Evolutionary conservation across 2,329 filamentous ascomycete genomes (phyloP), one percentile per base, ranked within the genome.

Genomic region (Claviceps citrina): DNA sequence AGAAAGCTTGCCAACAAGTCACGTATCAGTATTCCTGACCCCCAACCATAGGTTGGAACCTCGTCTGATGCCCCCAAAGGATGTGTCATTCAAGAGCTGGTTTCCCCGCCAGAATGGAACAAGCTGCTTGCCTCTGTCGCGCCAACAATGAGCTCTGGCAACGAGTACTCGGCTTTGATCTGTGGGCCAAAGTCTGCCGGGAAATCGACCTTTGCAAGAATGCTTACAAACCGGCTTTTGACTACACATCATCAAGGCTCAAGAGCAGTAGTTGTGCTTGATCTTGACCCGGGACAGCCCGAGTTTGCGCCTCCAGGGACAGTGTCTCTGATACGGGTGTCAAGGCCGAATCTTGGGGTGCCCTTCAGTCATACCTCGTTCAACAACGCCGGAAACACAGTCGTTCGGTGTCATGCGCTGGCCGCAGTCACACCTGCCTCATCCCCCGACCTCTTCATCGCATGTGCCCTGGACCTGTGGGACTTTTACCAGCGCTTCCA

Each of bases 201-300:
- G 2, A 87, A 87, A 52, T 86, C 82, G 1, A 85, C 80, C 0
- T 82, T 86, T 53, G 71, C 73, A 10, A 73, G 71, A 36, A 56
- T 84, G 4, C 61, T 87, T 2, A 60, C 69, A 7, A 87, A 87
- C 51, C 70, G 73, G 9, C 60, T 84, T 7, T 57, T 84, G n/a
- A 80, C 75, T 3, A 46, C 35, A 2, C 49, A 48, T 7, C 16
- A 33, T 51, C 49, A 48, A 16, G 43, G 41, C 15, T 13, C 32
- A 12, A 45, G 46, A 13, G 12, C 48, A 28, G 39, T 33, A 16
- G 48, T 66, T 40, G 63, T 81, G n/a, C 66, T 91, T 6, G 84
- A 91, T 49, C 65, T 89, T 8, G 83, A 91, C 52, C 80, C 81
- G 1, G 79, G 78, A 0, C 82, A 86, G 50, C 81, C 83, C 3